phyloP scores from a whole-genome alignment of 306 rosid species.

The Hippophae rhamnoides region DNA sequence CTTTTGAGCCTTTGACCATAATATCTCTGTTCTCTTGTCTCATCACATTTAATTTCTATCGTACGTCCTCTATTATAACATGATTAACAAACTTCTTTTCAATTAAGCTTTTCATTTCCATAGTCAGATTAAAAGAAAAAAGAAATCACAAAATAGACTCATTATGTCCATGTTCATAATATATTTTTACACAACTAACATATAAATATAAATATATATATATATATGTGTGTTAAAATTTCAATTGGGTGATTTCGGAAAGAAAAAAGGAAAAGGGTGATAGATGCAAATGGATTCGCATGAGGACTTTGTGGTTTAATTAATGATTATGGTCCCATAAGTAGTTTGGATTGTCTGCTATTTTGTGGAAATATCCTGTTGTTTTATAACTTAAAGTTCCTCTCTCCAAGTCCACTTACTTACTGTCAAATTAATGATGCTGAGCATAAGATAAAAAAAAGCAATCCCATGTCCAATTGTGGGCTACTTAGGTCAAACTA shows the following conservation, averaged over 20 bases:
- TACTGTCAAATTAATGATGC: neutral
- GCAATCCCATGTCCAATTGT: slow-evolving; percentile 20
- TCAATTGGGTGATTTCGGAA: no score
- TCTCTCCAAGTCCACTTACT: slow-evolving; percentile 15
- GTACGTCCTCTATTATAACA: slow-evolving; percentile 13
- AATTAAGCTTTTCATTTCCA: slow-evolving; percentile 37
- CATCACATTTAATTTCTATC: slow-evolving; percentile 16
- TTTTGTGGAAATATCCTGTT: slow-evolving; percentile 20
- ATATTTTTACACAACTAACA: no score
- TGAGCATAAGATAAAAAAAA: slow-evolving; percentile 6
- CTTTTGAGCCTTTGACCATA: slow-evolving; percentile 34
- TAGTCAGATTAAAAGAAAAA: neutral
- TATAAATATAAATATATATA: no score
- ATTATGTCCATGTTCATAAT: no score
- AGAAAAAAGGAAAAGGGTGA: slow-evolving; percentile 3
- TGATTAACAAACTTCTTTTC: slow-evolving; percentile 36
- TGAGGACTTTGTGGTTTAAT: slow-evolving; percentile 27
- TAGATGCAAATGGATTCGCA: slow-evolving; percentile 28
- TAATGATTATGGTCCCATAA: slow-evolving; percentile 23
- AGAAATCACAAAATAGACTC: no score
- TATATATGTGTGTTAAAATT: no score
- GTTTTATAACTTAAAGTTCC: slow-evolving; percentile 20
- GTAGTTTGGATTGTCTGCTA: slow-evolving; percentile 27
- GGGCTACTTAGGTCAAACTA: no score
- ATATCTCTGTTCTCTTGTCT: slow-evolving; percentile 3